phyloP scores from a whole-genome alignment of 345 rosid genomes.

The Citrus medica region DNA sequence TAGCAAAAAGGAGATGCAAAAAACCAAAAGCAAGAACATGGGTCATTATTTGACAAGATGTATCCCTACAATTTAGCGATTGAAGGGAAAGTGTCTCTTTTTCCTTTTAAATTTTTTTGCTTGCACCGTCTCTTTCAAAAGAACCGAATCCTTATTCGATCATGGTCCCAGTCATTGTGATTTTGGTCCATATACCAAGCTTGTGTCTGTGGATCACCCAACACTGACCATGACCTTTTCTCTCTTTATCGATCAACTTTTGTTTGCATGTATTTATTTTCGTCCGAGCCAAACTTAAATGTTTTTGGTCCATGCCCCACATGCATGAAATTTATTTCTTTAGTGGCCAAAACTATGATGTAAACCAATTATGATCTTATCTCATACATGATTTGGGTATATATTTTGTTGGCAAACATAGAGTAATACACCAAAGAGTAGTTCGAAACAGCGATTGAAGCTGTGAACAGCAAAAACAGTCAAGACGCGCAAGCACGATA shows the following conservation, averaged over 20 bases:
- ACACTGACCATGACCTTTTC: constrained; percentile 38
- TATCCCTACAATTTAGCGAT: constrained; percentile 1
- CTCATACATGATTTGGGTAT: not conserved
- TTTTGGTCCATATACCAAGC: constrained; percentile 20
- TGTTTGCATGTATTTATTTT: constrained; percentile 29
- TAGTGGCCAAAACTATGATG: not conserved
- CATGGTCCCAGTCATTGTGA: constrained; percentile 20
- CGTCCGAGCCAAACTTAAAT: constrained; percentile 16
- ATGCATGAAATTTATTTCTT: constrained; percentile 12
- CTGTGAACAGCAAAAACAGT: too few relatives aligned
- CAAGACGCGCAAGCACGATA: too few relatives aligned
- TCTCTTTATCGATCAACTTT: constrained; percentile 26
- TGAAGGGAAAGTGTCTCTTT: not conserved
- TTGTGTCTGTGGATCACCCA: constrained; percentile 60
- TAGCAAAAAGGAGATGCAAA: not conserved
- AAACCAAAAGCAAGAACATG: not conserved
- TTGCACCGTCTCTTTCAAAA: constrained; percentile 16
- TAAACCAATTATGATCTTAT: not conserved
- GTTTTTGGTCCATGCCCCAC: constrained; percentile 16
- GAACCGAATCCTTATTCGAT: not conserved
- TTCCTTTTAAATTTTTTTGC: not conserved
- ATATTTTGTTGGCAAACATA: too few relatives aligned
- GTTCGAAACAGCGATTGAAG: too few relatives aligned
- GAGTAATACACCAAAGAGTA: too few relatives aligned
- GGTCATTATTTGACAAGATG: not conserved